These are phyloP conservation scores for Gigaspora rosea DNA, from an alignment of 192 early-diverging fungal genomes.

Conservation along the genomic window DNA sequence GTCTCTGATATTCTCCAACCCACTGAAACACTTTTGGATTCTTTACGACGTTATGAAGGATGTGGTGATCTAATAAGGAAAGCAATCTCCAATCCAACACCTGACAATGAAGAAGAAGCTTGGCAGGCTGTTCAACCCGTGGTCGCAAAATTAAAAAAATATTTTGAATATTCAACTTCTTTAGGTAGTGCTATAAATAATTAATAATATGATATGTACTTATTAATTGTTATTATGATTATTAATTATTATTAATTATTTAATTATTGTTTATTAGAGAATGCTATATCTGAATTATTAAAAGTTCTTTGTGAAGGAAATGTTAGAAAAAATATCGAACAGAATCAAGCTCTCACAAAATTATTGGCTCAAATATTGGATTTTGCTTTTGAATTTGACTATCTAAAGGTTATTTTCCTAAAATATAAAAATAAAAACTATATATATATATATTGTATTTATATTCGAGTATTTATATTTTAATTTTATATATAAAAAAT, in stretches of 20 bases:
- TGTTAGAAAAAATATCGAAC: constrained; percentile 66
- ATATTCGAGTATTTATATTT: no score
- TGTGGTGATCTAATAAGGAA: constrained; percentile 76
- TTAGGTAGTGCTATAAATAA: constrained; percentile 56
- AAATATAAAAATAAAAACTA: background rate
- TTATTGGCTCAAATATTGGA: constrained; percentile 82
- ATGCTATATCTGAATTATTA: constrained; percentile 63
- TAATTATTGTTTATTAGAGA: constrained; percentile 58
- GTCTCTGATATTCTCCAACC: constrained; percentile 57
- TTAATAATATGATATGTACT: constrained; percentile 11
- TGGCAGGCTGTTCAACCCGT: constrained; percentile 86
- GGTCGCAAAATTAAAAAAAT: constrained; percentile 73
- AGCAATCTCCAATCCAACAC: constrained; percentile 84
- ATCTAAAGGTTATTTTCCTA: constrained; percentile 77
- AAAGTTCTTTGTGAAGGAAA: constrained; percentile 67
- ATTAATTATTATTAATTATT: no score
- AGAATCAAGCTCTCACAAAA: constrained; percentile 78
- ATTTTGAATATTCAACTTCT: constrained; percentile 77
- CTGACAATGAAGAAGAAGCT: constrained; percentile 84
- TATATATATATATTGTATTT: background rate
- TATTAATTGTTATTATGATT: constrained; percentile 23
- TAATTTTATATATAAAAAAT: constrained; percentile 40
- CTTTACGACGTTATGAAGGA: constrained; percentile 61
- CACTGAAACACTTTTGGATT: constrained; percentile 53
- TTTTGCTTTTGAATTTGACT: constrained; percentile 91